Evolutionary conservation across 2,329 filamentous ascomycete species (phyloP).

Genomic region (Thielaviopsis euricoi): DNA sequence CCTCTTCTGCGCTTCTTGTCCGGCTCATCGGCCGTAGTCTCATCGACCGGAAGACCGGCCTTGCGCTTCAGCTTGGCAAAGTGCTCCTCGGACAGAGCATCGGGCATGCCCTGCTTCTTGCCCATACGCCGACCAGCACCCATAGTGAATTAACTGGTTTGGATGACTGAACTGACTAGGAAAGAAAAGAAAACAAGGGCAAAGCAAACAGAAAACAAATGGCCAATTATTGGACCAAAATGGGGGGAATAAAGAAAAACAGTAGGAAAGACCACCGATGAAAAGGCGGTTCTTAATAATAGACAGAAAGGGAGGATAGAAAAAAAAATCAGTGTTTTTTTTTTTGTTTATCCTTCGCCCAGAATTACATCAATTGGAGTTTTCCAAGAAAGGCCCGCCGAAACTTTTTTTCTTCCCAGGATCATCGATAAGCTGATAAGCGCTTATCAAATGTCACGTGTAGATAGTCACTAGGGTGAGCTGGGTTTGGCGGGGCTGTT

Average conservation of each 20-base stretch:
- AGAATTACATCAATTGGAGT: not conserved
- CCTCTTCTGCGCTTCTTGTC: conserved; percentile 44
- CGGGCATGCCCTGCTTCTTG: conserved; percentile 83
- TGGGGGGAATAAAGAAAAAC: not conserved
- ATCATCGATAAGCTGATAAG: conserved; percentile 8
- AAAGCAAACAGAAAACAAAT: not conserved
- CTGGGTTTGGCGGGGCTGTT: not conserved
- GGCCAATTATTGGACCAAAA: not conserved
- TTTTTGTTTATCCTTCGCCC: not conserved
- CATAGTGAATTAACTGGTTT: conserved; percentile 40
- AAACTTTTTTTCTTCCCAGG: conserved; percentile 22
- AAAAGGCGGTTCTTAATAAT: not conserved
- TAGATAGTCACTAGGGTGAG: not conserved
- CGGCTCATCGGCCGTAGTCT: conserved; percentile 33
- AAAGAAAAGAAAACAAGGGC: not conserved
- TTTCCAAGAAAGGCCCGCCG: conserved; percentile 19
- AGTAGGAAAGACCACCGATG: not conserved
- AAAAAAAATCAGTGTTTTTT: not conserved
- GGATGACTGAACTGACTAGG: not conserved
- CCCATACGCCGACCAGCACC: conserved; percentile 84
- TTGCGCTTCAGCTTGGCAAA: conserved; percentile 76
- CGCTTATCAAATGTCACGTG: conserved; percentile 2
- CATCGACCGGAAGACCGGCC: conserved; percentile 49
- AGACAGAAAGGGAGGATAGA: not conserved
- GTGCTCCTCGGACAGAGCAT: conserved; percentile 64